phyloP scores from a whole-genome alignment of 805 yeast species.

The Wickerhamia fluorescens region DNA sequence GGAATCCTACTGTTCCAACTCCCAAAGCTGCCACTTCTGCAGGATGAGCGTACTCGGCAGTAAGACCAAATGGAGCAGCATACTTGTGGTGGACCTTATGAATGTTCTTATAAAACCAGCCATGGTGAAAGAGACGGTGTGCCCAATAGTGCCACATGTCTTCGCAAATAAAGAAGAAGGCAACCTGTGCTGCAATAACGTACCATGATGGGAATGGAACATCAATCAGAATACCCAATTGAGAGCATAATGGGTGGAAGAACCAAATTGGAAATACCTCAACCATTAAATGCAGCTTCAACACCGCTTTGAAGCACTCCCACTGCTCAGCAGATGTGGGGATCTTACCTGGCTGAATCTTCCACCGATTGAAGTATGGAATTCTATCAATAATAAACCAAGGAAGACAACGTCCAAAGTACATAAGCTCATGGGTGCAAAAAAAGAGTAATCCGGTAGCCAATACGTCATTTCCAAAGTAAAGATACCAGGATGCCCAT shows the following conservation, averaged over 20 bases:
- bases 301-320: conserved; percentile 54
- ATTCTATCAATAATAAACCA: conserved; percentile 50
- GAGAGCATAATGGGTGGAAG: conserved; percentile 49
- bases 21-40: conserved; percentile 51
- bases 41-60: conserved; percentile 60
- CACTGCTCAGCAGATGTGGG: conserved; percentile 53
- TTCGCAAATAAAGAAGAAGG: conserved; percentile 45
- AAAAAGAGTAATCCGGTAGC: conserved; percentile 55
- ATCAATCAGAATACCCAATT: conserved; percentile 40
- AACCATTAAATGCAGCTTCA: conserved; percentile 49
- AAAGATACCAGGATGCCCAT: conserved; percentile 53
- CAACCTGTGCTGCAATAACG: conserved; percentile 38
- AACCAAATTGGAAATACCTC: conserved; percentile 60
- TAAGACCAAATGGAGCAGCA: conserved; percentile 56
- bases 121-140: conserved; percentile 50
- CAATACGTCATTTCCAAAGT: conserved; percentile 46
- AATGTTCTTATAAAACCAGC: conserved; percentile 48
- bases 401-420: conserved; percentile 53
- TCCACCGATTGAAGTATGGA: conserved; percentile 45
- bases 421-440: conserved; percentile 47
- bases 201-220: conserved; percentile 47
- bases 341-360: conserved; percentile 46
- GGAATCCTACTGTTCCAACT: conserved; percentile 55
- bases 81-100: conserved; percentile 57
- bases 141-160: conserved; percentile 59